Evolutionary conservation across 768 basidiomycete species (phyloP).

Genomic region (Cystobasidium ongulense): DNA sequence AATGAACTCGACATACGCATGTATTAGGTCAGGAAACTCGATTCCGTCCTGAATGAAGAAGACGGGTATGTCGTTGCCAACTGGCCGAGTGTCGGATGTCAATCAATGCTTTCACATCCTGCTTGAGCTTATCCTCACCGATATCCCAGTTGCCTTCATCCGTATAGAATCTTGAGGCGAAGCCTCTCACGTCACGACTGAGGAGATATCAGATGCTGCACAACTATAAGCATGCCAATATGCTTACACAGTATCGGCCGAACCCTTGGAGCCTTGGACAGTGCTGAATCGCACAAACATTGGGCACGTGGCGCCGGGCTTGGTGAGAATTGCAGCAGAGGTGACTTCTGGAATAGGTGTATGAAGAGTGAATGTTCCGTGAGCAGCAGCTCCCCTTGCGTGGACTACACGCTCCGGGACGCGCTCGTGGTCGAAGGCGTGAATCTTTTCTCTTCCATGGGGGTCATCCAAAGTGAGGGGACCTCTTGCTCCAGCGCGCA

Average conservation of each 20-base stretch:
- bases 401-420: conserved; percentile 67
- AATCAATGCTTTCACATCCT: no score
- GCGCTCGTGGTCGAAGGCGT: conserved; percentile 76
- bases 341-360: conserved; percentile 64
- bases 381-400: conserved; percentile 56
- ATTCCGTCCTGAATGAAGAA: conserved; percentile 48
- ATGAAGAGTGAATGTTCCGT: conserved; percentile 74
- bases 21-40: conserved; percentile 77
- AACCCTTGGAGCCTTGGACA: conserved; percentile 71
- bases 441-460: conserved; percentile 50
- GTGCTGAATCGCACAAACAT: conserved; percentile 78
- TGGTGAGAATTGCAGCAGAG: conserved; percentile 49
- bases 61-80: conserved; percentile 54
- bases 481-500: conserved; percentile 50
- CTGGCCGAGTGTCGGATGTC: no score
- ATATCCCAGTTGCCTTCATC: conserved; percentile 71
- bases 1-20: conserved; percentile 47
- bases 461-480: conserved; percentile 62
- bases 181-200: conserved; percentile 77
- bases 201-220: conserved; percentile 45
- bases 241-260: conserved; percentile 55
- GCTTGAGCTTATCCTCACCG: no score
- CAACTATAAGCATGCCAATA: conserved; percentile 11
- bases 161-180: conserved; percentile 75
- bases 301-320: conserved; percentile 54